Evolutionary conservation across 805 yeast species (phyloP).

Genomic region (Lachancea fermentati): DNA sequence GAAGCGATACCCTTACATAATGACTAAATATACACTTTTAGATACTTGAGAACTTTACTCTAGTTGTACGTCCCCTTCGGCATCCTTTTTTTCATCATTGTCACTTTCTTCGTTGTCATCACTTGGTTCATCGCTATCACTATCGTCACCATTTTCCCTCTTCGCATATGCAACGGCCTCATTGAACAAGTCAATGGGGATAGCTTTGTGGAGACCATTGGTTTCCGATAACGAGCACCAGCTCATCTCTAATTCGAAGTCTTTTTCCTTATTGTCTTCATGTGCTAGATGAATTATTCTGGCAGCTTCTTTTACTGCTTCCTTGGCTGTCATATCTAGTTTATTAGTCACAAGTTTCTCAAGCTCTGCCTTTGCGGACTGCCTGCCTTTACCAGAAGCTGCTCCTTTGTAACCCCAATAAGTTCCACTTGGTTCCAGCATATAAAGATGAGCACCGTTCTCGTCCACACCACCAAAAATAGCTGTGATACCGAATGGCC

Average conservation of each 20-base stretch:
- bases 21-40: not conserved
- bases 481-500: conserved; percentile 94
- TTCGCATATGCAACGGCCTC: conserved; percentile 84
- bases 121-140: conserved; percentile 21
- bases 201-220: conserved; percentile 68
- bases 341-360: conserved; percentile 60
- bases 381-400: conserved; percentile 98
- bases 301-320: conserved; percentile 92
- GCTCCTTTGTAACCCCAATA: conserved; percentile 98
- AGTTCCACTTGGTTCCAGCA: conserved; percentile 96
- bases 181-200: conserved; percentile 70
- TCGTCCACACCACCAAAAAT: conserved; percentile 92
- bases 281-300: conserved; percentile 89
- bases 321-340: conserved; percentile 51
- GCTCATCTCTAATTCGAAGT: conserved; percentile 87
- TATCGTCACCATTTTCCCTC: conserved; percentile 51
- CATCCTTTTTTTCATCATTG: conserved; percentile 10
- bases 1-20: not conserved
- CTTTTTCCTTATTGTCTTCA: conserved; percentile 96
- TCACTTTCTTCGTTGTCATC: conserved; percentile 19
- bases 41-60: conserved; percentile 8
- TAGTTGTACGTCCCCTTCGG: conserved; percentile 22
- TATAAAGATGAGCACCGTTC: conserved; percentile 85
- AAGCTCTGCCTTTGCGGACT: conserved; percentile 92
- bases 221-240: conserved; percentile 82